Evolutionary conservation across 225 moss, liverwort and hornwort genomes (phyloP).

Genomic region (Takakia lepidozioides): DNA sequence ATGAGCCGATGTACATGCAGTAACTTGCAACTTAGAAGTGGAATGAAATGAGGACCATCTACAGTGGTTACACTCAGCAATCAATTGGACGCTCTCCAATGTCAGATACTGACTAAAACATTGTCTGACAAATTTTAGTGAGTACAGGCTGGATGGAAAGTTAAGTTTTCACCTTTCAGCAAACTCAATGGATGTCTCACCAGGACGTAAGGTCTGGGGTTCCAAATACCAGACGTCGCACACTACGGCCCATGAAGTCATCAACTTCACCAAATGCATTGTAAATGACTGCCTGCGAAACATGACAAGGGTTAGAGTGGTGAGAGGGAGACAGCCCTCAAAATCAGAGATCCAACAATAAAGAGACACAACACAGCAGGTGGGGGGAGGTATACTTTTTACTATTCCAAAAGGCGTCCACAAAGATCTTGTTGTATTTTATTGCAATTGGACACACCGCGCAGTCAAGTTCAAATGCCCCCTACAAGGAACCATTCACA

Average conservation of each 20-base stretch:
- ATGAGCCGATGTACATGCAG: too few relatives aligned
- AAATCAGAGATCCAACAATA: too few relatives aligned
- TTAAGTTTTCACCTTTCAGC: conserved; percentile 95
- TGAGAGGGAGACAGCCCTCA: too few relatives aligned
- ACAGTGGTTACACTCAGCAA: too few relatives aligned
- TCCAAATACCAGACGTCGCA: conserved; percentile 99
- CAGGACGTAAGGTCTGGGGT: conserved; percentile 66
- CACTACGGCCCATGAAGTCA: conserved; percentile 99
- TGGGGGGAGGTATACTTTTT: conserved; percentile 62
- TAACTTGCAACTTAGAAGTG: too few relatives aligned
- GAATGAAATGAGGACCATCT: too few relatives aligned
- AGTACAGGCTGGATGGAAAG: too few relatives aligned
- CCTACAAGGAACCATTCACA: too few relatives aligned
- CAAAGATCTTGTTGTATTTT: conserved; percentile 99
- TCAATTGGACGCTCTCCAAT: too few relatives aligned
- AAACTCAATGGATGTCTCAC: conserved; percentile 85
- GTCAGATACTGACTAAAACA: too few relatives aligned
- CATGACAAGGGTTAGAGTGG: too few relatives aligned
- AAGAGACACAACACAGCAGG: neutral
- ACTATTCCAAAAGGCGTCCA: conserved; percentile 98
- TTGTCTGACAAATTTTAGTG: too few relatives aligned
- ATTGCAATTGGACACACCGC: conserved; percentile 89
- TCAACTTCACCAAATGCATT: conserved; percentile 89
- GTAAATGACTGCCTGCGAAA: conserved; percentile 85
- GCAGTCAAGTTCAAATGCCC: conserved; percentile 98